Base-by-base conservation (phyloP, 257 asterid genomes). In the Galeopsis tetrahit region DNA sequence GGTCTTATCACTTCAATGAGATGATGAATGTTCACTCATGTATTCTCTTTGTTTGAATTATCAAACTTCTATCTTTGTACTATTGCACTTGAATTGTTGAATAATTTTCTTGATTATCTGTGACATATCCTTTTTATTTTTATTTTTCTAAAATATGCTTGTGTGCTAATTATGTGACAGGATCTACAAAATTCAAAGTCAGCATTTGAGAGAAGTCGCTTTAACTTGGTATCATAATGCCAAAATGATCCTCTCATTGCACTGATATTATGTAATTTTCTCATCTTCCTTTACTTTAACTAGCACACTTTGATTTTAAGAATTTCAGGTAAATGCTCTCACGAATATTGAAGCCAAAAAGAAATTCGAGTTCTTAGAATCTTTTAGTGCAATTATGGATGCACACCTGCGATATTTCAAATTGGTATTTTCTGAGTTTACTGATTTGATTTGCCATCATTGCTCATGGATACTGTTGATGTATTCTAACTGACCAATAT, bases 351-450 rank as follows among this genome's bases (percentile, higher is more conserved):
- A 94, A 76, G 92, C 93, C 61, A 94, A 90, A 87, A 94, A 87
- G 96, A 94, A 94, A 77, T 88, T 85, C 21, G 96, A 88, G 87
- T 94, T 94, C 85, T 73, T 94, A 80, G 99, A 94, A 81, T 91
- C 98, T 73, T 87, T 91, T 78, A 94, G 98, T 76, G 99, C 99
- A 66, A 87, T 94, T 80, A 94, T 94, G 98, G 98, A 94, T 90
- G 90, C 99, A 63, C 99, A 94, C 78, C 84, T 94, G 63, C 92
- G 97, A 74, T 94, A 86, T 72, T 91, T 89, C 82, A 94, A 94
- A 83, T 72, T 94, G 99, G 99, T 91, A 61, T 21, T 83, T 76
- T 59, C 31, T 75, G 6, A 51, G 71, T 58, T 55, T 56, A 56
- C 51, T 60, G 33, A n/a, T 21, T 63, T 63, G 28, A n/a, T 21